Evolutionary conservation across 768 basidiomycete genomes (phyloP).

Genomic region (Vararia minispora): DNA sequence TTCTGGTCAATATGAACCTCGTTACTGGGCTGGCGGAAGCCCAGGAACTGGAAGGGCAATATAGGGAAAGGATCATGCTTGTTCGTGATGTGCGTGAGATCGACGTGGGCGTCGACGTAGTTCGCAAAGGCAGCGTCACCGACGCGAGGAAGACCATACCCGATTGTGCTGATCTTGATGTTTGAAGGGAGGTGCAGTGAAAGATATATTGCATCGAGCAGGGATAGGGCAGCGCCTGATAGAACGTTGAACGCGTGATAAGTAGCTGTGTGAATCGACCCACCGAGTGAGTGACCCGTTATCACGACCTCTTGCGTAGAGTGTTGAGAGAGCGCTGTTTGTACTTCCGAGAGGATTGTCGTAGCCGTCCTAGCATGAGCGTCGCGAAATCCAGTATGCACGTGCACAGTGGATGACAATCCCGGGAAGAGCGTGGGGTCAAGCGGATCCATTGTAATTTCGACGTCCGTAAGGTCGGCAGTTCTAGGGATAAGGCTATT

Average conservation of each 20-base stretch:
- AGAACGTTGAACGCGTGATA: not conserved
- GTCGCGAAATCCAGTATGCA: slow-evolving; percentile 43
- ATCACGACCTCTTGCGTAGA: slow-evolving; percentile 32
- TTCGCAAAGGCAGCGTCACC: slow-evolving; percentile 39
- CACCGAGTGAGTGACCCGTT: slow-evolving; percentile 11
- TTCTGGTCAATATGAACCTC: slow-evolving; percentile 12
- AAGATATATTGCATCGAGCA: slow-evolving; percentile 22
- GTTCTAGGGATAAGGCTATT: slow-evolving; percentile 20
- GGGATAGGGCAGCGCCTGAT: slow-evolving; percentile 21
- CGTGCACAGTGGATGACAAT: slow-evolving; percentile 28
- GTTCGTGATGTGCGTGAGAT: slow-evolving; percentile 13
- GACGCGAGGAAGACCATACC: slow-evolving; percentile 41
- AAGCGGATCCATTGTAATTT: slow-evolving; percentile 29
- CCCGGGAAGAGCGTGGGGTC: slow-evolving; percentile 45
- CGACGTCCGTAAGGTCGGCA: slow-evolving; percentile 39
- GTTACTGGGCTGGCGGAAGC: slow-evolving; percentile 12
- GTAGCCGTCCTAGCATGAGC: slow-evolving; percentile 37
- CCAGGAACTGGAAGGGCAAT: slow-evolving; percentile 6
- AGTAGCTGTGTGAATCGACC: not conserved
- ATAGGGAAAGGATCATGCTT: slow-evolving; percentile 13
- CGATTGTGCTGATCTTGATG: slow-evolving; percentile 29
- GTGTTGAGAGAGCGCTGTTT: slow-evolving; percentile 26
- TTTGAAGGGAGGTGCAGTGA: slow-evolving; percentile 19
- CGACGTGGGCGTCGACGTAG: slow-evolving; percentile 11
- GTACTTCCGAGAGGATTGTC: slow-evolving; percentile 32